Base-by-base conservation (phyloP, 2,329 filamentous ascomycete genomes). In the Epichloe amarillans region DNA sequence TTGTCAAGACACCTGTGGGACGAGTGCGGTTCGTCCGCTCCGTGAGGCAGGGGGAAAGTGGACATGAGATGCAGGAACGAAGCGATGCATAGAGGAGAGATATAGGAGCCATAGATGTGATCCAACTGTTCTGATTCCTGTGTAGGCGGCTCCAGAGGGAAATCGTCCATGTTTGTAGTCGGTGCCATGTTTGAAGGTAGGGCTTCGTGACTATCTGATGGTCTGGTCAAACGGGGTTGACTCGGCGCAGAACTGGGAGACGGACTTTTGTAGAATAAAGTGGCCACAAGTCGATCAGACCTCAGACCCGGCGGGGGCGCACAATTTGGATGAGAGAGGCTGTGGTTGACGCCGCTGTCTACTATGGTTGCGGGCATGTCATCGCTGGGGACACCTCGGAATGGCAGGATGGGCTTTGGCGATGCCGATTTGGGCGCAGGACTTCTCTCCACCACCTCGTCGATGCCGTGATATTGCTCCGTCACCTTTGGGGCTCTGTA, bases 31-130 rank as follows among this genome's bases (percentile, higher is more conserved):
- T 79, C 72, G 40, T 68, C 66, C n/a, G 71, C 70, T 40, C 71
- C 76, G 11, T 67, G 64, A 0, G 74, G 73, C 19, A 77, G 68
- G 12, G 80, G 80, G 53, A 83, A 81, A 19, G 72, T 74, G 19
- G 78, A 78, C 73, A 83, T 82, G 53, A 84, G 73, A 60, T 83
- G 79, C 21, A 84, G 71, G 62, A 84, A 84, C 14, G 79, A 80
- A 10, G 79, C 79, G 54, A 82, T 74, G 66, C 80, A 83, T 53
- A 83, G 70, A 5, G 80, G 78, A 17, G 79, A 82, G 60, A 83
- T 75, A 59, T 81, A 81, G 19, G 77, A 80, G 54, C 80, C 80
- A 58, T 84, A 84, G 17, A 83, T 72, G 54, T 82, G 78, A 60
- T 84, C 80, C 49, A 83, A 73, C 51, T 79, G 70, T 65, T 82